These are phyloP conservation scores for Coemansia sp. DNA, from an alignment of 192 early-diverging fungal genomes.

Conservation along the genomic window DNA sequence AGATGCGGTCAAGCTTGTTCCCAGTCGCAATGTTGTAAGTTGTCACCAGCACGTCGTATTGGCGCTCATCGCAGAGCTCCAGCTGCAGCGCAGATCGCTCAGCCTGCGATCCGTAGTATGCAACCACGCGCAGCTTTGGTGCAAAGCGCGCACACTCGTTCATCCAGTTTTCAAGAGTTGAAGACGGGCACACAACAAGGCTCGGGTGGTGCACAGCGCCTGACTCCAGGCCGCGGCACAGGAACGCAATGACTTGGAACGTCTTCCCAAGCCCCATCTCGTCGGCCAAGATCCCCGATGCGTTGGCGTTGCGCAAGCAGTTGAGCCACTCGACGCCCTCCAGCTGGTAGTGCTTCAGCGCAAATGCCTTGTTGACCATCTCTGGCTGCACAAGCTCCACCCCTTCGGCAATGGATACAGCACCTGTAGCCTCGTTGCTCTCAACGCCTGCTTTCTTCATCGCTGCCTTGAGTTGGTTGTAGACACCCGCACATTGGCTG, in stretches of 20 bases:
- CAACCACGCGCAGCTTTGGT: constrained; percentile 59
- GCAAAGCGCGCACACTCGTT: constrained; percentile 79
- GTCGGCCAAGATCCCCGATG: constrained; percentile 78
- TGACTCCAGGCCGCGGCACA: constrained; percentile 56
- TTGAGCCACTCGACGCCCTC: constrained; percentile 86
- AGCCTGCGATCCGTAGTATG: constrained; percentile 64
- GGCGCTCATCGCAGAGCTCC: constrained; percentile 55
- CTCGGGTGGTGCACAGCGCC: constrained; percentile 60
- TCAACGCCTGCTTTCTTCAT: constrained; percentile 40
- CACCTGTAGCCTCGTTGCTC: constrained; percentile 47
- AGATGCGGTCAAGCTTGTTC: constrained; percentile 68
- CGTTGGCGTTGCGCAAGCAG: constrained; percentile 67
- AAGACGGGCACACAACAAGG: constrained; percentile 84
- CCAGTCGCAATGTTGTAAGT: constrained; percentile 82
- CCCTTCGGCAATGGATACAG: constrained; percentile 40
- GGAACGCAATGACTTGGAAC: constrained; percentile 84
- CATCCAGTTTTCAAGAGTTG: constrained; percentile 90
- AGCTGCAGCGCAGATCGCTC: constrained; percentile 61
- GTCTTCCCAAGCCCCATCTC: constrained; percentile 96
- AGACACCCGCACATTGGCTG: constrained; percentile 50
- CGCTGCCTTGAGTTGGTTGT: constrained; percentile 32
- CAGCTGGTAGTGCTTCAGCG: constrained; percentile 84
- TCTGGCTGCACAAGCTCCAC: constrained; percentile 58
- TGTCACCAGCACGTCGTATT: constrained; percentile 73
- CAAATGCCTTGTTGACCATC: constrained; percentile 62